Base-by-base conservation (phyloP, 1,284 basidiomycete genomes). In the Ustanciosporium gigantosporum region DNA sequence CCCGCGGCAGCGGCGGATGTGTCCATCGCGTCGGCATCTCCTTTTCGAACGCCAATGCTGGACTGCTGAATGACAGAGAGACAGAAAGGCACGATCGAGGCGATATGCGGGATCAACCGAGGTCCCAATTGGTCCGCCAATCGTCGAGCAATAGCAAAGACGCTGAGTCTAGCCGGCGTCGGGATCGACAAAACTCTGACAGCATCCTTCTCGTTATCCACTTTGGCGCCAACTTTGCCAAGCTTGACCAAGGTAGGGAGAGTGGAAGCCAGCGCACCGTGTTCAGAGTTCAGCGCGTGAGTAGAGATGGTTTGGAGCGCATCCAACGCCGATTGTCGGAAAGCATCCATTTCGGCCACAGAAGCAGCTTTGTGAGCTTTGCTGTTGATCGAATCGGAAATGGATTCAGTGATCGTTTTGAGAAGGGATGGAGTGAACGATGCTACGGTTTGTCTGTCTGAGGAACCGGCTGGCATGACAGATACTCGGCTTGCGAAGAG, bases 21-120 rank as follows among this genome's bases (percentile, higher is more conserved):
- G 0, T 45, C 52, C 5, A 47, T 49, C n/a, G 45, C 46, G 15
- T 31, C 46, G 13, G 29, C 25, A 36, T 25, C 25, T 2, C 23
- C 25, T 34, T 15, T 31, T 13, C 32, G 31, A 19, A 36, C 15
- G 11, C 29, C 31, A 19, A 31, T 29, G 8, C 40, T 49, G 34
- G 37, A 36, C n/a, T 45, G 35, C 29, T 37, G 32, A 24, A 61
- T 27, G 11, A 50, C 29, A 3, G 49, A 41, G 19, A 68, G 29
- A 36, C 57, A 57, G 36, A 66, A 56, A 5, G 59, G 50, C 34
- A 73, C 72, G 17, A 75, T 31, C 5, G 42, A 41, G 6, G 60
- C 46, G 16, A 77, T 59, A 34, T 76, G 72, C 16, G 75, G 68
- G 25, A 77, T 68, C n/a, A 74, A 49, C 24, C 74, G 67, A 3